Evolutionary conservation across 495 filamentous ascomycete genomes (phyloP).

Genomic region (Symbiotaphrina buchneri): DNA sequence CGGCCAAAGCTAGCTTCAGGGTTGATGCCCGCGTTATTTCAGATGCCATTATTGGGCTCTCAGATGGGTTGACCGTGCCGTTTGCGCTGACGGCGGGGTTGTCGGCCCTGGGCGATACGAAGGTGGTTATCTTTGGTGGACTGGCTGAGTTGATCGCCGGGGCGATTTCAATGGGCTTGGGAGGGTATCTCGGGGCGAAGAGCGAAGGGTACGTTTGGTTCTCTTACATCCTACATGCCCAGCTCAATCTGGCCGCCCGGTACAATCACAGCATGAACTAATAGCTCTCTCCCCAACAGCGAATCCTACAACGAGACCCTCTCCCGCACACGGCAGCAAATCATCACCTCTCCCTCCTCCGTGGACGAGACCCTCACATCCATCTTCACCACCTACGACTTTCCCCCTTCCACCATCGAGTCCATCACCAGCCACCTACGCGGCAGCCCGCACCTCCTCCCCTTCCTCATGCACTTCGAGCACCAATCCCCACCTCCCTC

Average conservation of each 20-base stretch:
- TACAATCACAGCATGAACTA: too few species aligned
- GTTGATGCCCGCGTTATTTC: conserved; percentile 12
- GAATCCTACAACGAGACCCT: conserved; percentile 25
- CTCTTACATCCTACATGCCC: too few species aligned
- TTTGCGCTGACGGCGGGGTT: conserved; percentile 5
- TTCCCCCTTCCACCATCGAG: not conserved
- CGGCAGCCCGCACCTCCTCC: conserved; percentile 7
- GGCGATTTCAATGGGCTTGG: conserved; percentile 4
- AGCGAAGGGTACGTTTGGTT: conserved; percentile 2
- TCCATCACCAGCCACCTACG: conserved; percentile 6
- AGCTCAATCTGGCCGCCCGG: too few species aligned
- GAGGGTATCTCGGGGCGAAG: conserved; percentile 3
- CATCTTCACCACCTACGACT: conserved; percentile 3
- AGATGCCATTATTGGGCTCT: conserved; percentile 4
- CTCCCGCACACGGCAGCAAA: conserved; percentile 15
- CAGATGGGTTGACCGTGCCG: conserved; percentile 4
- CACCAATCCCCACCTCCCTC: conserved; percentile 4
- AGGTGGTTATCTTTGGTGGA: conserved; percentile 4
- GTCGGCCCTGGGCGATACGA: conserved; percentile 1
- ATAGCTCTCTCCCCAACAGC: conserved; percentile 10
- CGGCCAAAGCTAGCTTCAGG: too few species aligned
- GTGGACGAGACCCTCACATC: too few species aligned
- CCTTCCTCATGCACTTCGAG: conserved; percentile 6
- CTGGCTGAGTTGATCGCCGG: conserved; percentile 3
- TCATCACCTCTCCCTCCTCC: conserved; percentile 8